Conservation (phyloP, 2,329 filamentous ascomycete genomes). For the Alternaria rosae region DNA sequence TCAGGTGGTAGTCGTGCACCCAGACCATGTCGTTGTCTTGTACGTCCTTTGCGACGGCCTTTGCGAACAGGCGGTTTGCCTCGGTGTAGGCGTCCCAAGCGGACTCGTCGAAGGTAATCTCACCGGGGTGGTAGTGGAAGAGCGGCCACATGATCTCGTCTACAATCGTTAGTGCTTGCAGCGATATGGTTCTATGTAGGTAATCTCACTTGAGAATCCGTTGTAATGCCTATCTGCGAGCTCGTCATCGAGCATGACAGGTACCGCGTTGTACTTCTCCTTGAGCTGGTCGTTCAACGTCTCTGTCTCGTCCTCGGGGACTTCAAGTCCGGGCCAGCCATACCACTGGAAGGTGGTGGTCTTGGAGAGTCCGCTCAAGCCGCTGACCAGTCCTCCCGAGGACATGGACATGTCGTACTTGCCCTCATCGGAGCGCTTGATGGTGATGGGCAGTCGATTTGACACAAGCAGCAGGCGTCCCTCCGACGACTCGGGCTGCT, state of each 20-base stretch:
- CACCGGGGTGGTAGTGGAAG: constrained; percentile 97
- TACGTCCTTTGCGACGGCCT: constrained; percentile 84
- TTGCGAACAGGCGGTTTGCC: constrained; percentile 90
- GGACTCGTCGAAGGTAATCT: constrained; percentile 96
- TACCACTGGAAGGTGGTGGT: constrained; percentile 98
- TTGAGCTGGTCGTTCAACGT: constrained; percentile 79
- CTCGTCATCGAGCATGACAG: constrained; percentile 92
- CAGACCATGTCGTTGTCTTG: constrained; percentile 94
- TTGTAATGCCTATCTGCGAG: constrained; percentile 97
- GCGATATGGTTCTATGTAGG: neutral
- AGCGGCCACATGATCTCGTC: constrained; percentile 98
- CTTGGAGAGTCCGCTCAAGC: constrained; percentile 88
- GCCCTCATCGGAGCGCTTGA: constrained; percentile 91
- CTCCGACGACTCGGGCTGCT: constrained; percentile 34
- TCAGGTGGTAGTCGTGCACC: constrained; percentile 98
- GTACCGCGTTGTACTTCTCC: constrained; percentile 87
- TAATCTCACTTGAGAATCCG: constrained; percentile 84
- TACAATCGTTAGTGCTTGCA: constrained; percentile 8
- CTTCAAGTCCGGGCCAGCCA: constrained; percentile 93
- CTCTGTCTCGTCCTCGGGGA: constrained; percentile 81
- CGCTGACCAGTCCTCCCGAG: constrained; percentile 92
- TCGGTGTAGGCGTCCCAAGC: constrained; percentile 93
- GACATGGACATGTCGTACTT: constrained; percentile 96
- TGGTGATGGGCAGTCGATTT: constrained; percentile 94
- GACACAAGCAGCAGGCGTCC: constrained; percentile 81